Conservation (phyloP, 306 rosid species). For the Betula pendula region DNA sequence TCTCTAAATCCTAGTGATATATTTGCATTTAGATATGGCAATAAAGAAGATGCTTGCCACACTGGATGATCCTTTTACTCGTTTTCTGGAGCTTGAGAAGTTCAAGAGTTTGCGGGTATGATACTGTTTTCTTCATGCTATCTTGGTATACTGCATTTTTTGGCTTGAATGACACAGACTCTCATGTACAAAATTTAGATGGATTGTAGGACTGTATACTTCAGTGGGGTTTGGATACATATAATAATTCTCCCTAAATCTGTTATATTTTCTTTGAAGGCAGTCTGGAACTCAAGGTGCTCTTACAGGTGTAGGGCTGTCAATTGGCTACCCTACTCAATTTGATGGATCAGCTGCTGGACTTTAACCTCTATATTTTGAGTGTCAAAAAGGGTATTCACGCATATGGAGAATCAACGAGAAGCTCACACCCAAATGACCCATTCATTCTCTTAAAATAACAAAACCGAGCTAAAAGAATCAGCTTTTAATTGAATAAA, state of each 20-base stretch:
- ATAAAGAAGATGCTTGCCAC: slow-evolving; percentile 97
- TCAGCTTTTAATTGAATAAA: neutral
- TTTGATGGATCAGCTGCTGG: slow-evolving; percentile 60
- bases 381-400: neutral
- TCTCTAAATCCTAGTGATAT: slow-evolving; percentile 24
- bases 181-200: neutral
- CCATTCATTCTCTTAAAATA: neutral
- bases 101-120: slow-evolving; percentile 86
- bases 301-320: slow-evolving; percentile 92
- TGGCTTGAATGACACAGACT: slow-evolving; percentile 24
- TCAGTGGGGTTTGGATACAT: slow-evolving; percentile 22
- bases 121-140: slow-evolving; percentile 27
- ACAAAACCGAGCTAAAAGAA: neutral
- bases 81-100: slow-evolving; percentile 91
- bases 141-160: slow-evolving; percentile 23
- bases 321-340: slow-evolving; percentile 82
- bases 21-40: slow-evolving; percentile 60
- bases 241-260: slow-evolving; percentile 32
- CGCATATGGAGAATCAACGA: neutral
- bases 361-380: slow-evolving; percentile 26
- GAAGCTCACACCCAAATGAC: neutral
- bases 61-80: slow-evolving; percentile 87
- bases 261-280: slow-evolving; percentile 69
- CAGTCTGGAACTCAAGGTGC: slow-evolving; percentile 98
- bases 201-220: neutral